Base-by-base conservation (phyloP, 768 basidiomycete species). In the Vishniacozyma victoriae region DNA sequence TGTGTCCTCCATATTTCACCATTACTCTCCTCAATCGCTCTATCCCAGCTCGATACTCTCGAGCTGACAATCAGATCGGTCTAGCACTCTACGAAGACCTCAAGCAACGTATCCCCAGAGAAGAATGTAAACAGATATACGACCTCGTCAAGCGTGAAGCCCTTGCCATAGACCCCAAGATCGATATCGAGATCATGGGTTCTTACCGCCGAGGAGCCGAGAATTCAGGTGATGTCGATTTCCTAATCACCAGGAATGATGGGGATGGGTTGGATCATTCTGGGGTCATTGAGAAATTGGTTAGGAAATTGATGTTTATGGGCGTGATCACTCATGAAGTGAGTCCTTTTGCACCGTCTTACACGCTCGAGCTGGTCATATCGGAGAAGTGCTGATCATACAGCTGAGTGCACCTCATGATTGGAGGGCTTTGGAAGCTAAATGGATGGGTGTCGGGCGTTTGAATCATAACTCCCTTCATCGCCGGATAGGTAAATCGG, bases 201-300 rank as follows among this genome's bases (percentile, higher is more conserved):
- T 89, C 87, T 55, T 96, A 84, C 68, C 75, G 91, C 59, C 87
- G 89, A 50, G 87, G 89, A 4, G 85, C 86, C 67, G 73, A 77
- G 0, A 82, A 82, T 45, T 91, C 87, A 48, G 92, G 92, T 2
- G 92, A 95, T 66, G 87, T 96, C 48, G 91, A 96, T 68, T 82
- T 95, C 39, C 69, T 95, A 47, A 82, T 96, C 54, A 88, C 87
- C 2, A 80, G 89, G 4, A 77, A 81, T 18, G 76, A 80, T 1
- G 71, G 76, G 2, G 88, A 92, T 57, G 87, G 86, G 0, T 77
- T 73, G 50, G 85, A 83, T 0, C 90, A 93, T 65, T 73, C 75
- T 44, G 86, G 89, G 3, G 67, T 89, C 9, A 73, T 92, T 33
- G 71, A 75, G 1, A 73, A 72, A 26, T 76, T 93, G 4, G 74